Conservation (phyloP, 2,329 filamentous ascomycete species). For the Stenocarpella maydis region DNA sequence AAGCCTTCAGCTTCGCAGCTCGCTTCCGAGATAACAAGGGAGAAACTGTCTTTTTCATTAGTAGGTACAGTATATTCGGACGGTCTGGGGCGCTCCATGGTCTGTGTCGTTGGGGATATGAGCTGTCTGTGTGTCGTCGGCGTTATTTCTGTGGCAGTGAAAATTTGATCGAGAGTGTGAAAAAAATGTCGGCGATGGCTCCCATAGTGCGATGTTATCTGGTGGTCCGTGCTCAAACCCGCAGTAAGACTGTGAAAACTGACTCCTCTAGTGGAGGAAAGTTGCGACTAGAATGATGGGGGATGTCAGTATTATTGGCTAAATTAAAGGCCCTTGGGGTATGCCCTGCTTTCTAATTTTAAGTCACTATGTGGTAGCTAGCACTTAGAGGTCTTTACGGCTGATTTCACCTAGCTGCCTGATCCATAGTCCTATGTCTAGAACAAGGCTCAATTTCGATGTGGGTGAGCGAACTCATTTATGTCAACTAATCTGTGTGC, state of each 20-base stretch:
- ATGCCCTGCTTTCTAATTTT: no score
- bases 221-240: slow-evolving; percentile 8
- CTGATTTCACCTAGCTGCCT: no score
- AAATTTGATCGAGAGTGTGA: neutral
- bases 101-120: neutral
- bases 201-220: neutral
- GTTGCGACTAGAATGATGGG: no score
- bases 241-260: neutral
- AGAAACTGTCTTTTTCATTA: slow-evolving; percentile 1
- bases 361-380: no score
- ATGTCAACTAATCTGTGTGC: no score
- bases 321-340: no score
- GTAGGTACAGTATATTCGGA: slow-evolving; percentile 21
- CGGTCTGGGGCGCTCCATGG: slow-evolving; percentile 26
- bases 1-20: slow-evolving; percentile 32
- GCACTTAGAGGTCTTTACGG: no score
- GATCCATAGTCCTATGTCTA: no score
- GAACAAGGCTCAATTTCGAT: no score
- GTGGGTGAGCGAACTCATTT: no score
- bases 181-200: slow-evolving; percentile 16
- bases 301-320: no score
- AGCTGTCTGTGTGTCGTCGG: neutral
- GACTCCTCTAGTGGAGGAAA: no score
- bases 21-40: slow-evolving; percentile 31
- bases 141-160: neutral